Evolutionary conservation across 768 basidiomycete species (phyloP).

Genomic region (Rhodotorula graminis): DNA sequence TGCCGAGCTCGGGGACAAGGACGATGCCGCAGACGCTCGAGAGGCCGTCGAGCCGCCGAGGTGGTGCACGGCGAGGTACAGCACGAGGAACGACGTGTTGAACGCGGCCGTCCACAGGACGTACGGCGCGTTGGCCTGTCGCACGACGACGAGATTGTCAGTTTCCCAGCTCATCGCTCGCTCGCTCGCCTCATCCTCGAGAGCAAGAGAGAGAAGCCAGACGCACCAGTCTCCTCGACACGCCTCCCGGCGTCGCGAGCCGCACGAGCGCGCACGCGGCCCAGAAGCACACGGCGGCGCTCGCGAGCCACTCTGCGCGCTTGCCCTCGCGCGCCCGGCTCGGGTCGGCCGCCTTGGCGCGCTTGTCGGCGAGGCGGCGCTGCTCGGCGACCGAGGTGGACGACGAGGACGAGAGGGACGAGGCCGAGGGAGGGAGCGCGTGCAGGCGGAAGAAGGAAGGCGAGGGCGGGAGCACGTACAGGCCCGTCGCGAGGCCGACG

Average conservation of each 20-base stretch:
- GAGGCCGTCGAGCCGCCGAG: conserved; percentile 46
- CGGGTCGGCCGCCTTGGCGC: conserved; percentile 6
- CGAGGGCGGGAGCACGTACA: conserved; percentile 66
- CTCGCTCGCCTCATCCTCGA: too few species aligned
- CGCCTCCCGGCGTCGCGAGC: conserved; percentile 38
- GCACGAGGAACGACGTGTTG: conserved; percentile 78
- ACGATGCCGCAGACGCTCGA: neutral
- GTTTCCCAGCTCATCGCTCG: neutral
- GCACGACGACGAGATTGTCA: neutral
- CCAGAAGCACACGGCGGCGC: conserved; percentile 80
- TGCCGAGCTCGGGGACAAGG: conserved; percentile 51
- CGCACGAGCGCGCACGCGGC: conserved; percentile 42
- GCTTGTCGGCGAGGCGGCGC: conserved; percentile 13
- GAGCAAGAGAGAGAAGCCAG: neutral
- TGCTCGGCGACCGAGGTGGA: conserved; percentile 47
- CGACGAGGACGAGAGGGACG: neutral
- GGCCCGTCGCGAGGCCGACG: conserved; percentile 75
- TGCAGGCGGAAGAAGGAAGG: conserved; percentile 31
- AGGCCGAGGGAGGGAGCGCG: neutral
- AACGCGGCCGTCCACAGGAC: conserved; percentile 82
- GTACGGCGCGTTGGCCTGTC: conserved; percentile 79
- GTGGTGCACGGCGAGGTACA: conserved; percentile 72
- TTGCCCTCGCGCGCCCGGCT: conserved; percentile 51
- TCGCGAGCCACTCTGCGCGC: conserved; percentile 68
- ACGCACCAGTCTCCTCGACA: conserved; percentile 64